Conservation (phyloP, 139 green algal species). For the Tetraselmis chui region DNA sequence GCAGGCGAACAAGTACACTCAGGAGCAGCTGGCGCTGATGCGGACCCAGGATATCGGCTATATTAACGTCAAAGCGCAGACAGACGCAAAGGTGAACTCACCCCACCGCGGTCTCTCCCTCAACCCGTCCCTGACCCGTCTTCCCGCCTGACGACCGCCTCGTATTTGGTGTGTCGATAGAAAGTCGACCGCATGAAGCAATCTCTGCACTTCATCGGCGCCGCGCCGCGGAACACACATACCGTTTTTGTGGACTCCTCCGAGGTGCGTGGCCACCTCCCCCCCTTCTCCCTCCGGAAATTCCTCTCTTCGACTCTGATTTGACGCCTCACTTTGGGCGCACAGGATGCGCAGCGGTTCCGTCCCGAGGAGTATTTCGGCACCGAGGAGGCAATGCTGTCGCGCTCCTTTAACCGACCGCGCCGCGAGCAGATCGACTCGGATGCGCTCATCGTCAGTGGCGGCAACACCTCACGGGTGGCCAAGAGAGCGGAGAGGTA, state of each 20-base stretch:
- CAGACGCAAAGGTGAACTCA: conserved; percentile 62
- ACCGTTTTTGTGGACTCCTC: conserved; percentile 69
- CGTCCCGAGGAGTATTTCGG: conserved; percentile 65
- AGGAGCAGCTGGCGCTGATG: conserved; percentile 89
- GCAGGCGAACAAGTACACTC: conserved; percentile 82
- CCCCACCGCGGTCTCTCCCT: not conserved
- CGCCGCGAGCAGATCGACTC: conserved; percentile 29
- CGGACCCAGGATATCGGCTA: conserved; percentile 89
- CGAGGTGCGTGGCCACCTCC: not conserved
- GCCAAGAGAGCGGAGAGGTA: not conserved
- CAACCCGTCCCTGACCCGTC: not conserved
- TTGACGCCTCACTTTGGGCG: too few relatives aligned
- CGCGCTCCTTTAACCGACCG: conserved; percentile 72
- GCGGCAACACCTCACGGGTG: conserved; percentile 7
- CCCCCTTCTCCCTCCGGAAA: conserved; percentile 1
- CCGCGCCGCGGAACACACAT: conserved; percentile 38
- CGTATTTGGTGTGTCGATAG: conserved; percentile 38
- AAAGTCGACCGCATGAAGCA: conserved; percentile 68
- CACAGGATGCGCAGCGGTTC: conserved; percentile 44
- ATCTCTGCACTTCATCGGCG: conserved; percentile 80
- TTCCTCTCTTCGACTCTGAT: too few relatives aligned
- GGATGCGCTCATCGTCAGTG: conserved; percentile 9
- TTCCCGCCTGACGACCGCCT: not conserved
- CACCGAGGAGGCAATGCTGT: conserved; percentile 66
- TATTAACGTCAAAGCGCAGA: conserved; percentile 61